Evolutionary conservation across 176 grass and related monocot genomes (phyloP), one percentile per base, ranked within the genome.

Genomic region (Triticum monococcum): DNA sequence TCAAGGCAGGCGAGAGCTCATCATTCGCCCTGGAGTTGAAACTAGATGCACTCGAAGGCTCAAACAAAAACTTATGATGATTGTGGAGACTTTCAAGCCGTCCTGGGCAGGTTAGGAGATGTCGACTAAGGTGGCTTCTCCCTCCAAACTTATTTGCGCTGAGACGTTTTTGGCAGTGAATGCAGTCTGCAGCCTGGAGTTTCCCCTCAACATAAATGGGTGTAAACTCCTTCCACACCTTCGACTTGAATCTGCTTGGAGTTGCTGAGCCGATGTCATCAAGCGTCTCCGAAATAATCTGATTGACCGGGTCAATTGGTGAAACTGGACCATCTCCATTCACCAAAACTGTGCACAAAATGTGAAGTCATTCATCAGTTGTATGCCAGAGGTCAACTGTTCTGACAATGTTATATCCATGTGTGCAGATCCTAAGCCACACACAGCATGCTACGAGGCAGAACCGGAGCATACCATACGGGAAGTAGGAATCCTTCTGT

Each of bases 91-190:
- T 82, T 81, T 31, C 87, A 74, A 16, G 56, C 77, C 81, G 68
- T 78, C 81, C 86, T 78, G 79, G 71, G 71, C 90, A 91, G 54
- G 86, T 91, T 69, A 81, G 78, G 54, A 88, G 82, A 82, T 91
- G 90, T 35, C 90, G 82, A 54, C 54, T 88, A 32, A 91, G 78
- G 88, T 91, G 90, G 78, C 86, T 91, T 85, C 90, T 85, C n/a
- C 90, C 90, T 36, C 89, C 86, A 64, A 77, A 88, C 82, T 88
- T 91, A 78, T 91, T 88, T 50, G 86, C 90, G 43, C 82, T 91
- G 24, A 91, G 86, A 57, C 90, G 90, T 17, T 88, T 91, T 25
- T 78, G 77, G 72, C 90, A 91, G 50, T 91, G 86, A 13, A 88
- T 52, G 20, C 90, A 91, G 23, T 91, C 89, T 7, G 86, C 89